Evolutionary conservation across 2,329 filamentous ascomycete genomes (phyloP), one percentile per base, ranked within the genome.

Genomic region (Aureobasidium vineae): DNA sequence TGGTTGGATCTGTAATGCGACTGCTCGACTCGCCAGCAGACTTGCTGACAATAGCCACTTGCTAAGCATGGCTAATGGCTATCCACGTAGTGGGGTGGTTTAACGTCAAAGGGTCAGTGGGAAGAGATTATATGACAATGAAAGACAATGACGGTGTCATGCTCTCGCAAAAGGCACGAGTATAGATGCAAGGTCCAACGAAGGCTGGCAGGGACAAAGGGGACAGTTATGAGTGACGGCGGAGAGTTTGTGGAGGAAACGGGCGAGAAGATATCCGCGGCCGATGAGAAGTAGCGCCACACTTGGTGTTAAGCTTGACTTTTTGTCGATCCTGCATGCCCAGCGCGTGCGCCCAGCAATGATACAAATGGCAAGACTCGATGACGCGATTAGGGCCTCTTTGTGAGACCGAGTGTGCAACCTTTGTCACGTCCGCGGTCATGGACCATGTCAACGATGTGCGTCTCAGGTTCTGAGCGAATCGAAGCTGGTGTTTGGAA

Each of bases 221-320:
- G 45, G 41, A 40, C 31, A 63, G 33, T 50, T 63, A 63, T 63
- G 59, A 47, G 23, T 26, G 59, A 63, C 59, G 23, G 45, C 33
- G 21, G 59, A 63, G 21, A 31, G 59, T 63, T 63, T 40, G 59
- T 41, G 59, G 59, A 63, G 33, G 45, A 52, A 52, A 52, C 59
- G 59, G 59, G 26, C 28, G 59, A 63, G 57, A 63, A 50, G 43
- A 63, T 31, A 63, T 52, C 45, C 43, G 59, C 45, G 43, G 59
- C 45, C 45, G 45, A 23, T 36, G n/a, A 38, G 5, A 36, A 63
- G 45, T 63, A 63, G 59, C 59, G 59, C 59, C 59, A 52, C 59
- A 40, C 59, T 63, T 52, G 45, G 10, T 63, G 49, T 50, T 45
- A 63, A 63, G 59, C 59, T 63, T 63, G 59, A 63, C 57, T 57